These are phyloP conservation scores for Silene vulgaris DNA, from an alignment of 179 eudicot genomes.

Conservation along the genomic window DNA sequence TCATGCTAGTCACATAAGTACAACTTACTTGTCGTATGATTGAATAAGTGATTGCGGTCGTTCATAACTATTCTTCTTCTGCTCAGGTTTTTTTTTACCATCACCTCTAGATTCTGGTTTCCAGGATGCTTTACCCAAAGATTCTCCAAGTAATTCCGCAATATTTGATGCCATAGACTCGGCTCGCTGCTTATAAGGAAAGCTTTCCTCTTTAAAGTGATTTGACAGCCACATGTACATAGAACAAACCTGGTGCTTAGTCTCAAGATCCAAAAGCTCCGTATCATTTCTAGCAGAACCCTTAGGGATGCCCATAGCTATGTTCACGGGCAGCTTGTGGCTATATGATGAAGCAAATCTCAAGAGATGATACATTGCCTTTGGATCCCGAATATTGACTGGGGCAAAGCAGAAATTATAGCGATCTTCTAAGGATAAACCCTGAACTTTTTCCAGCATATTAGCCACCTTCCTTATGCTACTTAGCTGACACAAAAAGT, in stretches of 20 bases:
- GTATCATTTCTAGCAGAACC: slow-evolving; percentile 69
- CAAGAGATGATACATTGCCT: slow-evolving; percentile 82
- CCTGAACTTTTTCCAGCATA: slow-evolving; percentile 71
- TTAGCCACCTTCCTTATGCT: slow-evolving; percentile 69
- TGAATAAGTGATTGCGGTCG: slow-evolving; percentile 63
- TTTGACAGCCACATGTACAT: slow-evolving; percentile 82
- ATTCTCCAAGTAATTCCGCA: slow-evolving; percentile 65
- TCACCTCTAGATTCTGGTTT: slow-evolving; percentile 61
- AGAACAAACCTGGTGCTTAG: slow-evolving; percentile 76
- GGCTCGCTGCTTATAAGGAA: slow-evolving; percentile 65
- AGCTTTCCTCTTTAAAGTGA: slow-evolving; percentile 64
- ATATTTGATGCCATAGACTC: slow-evolving; percentile 73
- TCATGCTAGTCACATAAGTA: not conserved
- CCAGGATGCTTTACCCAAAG: slow-evolving; percentile 65
- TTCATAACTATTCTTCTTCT: slow-evolving; percentile 47
- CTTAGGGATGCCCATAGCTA: slow-evolving; percentile 81
- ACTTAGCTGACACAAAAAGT: slow-evolving; percentile 60
- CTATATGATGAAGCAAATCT: slow-evolving; percentile 65
- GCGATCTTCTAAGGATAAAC: slow-evolving; percentile 74
- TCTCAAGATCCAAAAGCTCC: slow-evolving; percentile 81
- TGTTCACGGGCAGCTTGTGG: slow-evolving; percentile 59
- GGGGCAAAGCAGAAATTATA: slow-evolving; percentile 89
- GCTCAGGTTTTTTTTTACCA: slow-evolving; percentile 38
- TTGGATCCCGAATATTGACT: slow-evolving; percentile 76
- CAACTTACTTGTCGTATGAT: slow-evolving; percentile 43